Base-by-base conservation (phyloP, 1,139 yeast species). In the Tardiomyces blankii region DNA sequence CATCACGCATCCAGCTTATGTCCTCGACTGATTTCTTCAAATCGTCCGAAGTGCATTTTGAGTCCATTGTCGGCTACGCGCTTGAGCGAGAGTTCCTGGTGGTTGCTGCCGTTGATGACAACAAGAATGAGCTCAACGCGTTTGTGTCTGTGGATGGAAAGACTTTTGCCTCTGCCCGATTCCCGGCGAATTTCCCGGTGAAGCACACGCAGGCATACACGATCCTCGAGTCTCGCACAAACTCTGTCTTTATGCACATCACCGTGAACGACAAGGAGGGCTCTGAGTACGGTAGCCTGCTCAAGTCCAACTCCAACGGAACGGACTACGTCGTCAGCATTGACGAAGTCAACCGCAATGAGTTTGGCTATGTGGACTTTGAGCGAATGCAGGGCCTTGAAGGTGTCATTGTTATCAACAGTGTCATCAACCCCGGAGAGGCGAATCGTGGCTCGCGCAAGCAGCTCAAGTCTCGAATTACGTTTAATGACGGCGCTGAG, bases 271-370 rank as follows among this genome's bases (percentile, higher is more conserved):
- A 68, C 23, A 70, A 69, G 7, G 49, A 59, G 0, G 78, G 74
- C 9, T 61, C 66, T 11, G 94, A 87, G 56, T 81, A 64, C 64
- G 98, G 98, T 8, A 71, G 87, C 0, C 69, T 93, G n/a, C 70
- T 91, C 56, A 91, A 91, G 59, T 86, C 96, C 0, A 89, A 91
- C 60, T 84, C 86, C n/a, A 87, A 89, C 57, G 99, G 99, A 50
- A 88, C 97, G 0, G 78, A 85, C n/a, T 89, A 85, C 61, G 91
- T 85, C 2, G 68, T 80, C 28, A 69, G 91, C 1, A 71, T 84
- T 52, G 76, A 75, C n/a, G 63, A 74, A 48, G 96, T 88, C 8
- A 91, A 89, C 62, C 72, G 98, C 57, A 77, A 87, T 52, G 54
- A 54, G 5, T 55, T 55, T 6, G 98, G 97, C 0, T 88, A 64